Evolutionary conservation across 2,329 filamentous ascomycete genomes (phyloP).

Genomic region (Sphaceloma murrayae): DNA sequence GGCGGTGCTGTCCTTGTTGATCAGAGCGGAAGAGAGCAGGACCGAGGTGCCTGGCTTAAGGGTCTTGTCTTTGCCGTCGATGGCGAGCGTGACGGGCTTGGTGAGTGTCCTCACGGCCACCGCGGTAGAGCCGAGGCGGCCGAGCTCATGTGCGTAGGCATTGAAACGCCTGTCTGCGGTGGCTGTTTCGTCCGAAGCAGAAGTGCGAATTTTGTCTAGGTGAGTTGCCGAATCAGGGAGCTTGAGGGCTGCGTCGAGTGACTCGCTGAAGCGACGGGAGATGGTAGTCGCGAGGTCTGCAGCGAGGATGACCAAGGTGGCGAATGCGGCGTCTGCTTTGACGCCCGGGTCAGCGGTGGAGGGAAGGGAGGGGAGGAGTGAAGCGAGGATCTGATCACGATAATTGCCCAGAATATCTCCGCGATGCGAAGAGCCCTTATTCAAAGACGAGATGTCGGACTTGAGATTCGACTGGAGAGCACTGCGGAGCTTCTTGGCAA

Average conservation of each 20-base stretch:
- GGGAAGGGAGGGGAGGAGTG: conserved; percentile 45
- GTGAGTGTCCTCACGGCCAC: conserved; percentile 33
- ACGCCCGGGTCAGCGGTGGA: conserved; percentile 38
- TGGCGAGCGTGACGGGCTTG: conserved; percentile 28
- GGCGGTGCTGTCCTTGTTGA: conserved; percentile 32
- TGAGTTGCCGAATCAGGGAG: conserved; percentile 38
- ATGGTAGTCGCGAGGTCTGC: conserved; percentile 49
- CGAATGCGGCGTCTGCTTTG: conserved; percentile 40
- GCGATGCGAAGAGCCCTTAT: neutral
- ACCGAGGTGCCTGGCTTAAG: conserved; percentile 33
- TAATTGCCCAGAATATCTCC: conserved; percentile 35
- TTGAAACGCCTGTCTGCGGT: conserved; percentile 41
- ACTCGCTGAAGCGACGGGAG: conserved; percentile 49
- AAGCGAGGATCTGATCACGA: conserved; percentile 21
- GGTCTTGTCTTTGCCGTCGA: no score
- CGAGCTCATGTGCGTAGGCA: conserved; percentile 42
- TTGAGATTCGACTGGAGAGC: conserved; percentile 41
- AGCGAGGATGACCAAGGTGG: conserved; percentile 49
- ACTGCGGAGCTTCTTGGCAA: conserved; percentile 42
- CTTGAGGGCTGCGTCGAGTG: conserved; percentile 49
- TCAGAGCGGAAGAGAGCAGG: conserved; percentile 37
- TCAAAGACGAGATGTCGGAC: conserved; percentile 1
- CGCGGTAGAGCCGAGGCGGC: conserved; percentile 36
- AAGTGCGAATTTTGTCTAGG: conserved; percentile 39
- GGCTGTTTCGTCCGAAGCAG: conserved; percentile 38